Base-by-base conservation (phyloP, 371 early-diverging fungal genomes). In the Funneliformis caledonium region DNA sequence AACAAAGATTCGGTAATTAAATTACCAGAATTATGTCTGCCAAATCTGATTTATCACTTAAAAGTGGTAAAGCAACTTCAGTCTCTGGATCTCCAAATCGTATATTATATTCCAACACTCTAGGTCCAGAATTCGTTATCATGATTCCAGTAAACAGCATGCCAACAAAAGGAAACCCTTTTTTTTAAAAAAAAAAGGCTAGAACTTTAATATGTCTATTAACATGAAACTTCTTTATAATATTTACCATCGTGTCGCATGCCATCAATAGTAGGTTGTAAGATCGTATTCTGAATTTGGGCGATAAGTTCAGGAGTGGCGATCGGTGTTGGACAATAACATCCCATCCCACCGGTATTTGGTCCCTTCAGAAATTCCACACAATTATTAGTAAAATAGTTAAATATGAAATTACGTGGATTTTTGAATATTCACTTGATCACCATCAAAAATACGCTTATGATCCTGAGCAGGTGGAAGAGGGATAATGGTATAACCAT, bases 321-420 rank as follows among this genome's bases (percentile, higher is more conserved):
- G 72, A 97, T 91, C 7, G 98, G 97, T 2, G 98, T 97, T 43
- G 99, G 99, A 59, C 95, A 94, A 85, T 99, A 99, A 80, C 96
- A 95, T 8, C 99, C 99, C 99, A 99, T 99, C 76, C 99, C 99
- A 78, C 99, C 99, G 0, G 98, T 99, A 89, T 99, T 99, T 78
- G 96, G 97, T 0, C 99, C 99, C 84, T 90, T 81, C 16, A 42
- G n/a, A 60, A 48, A 31, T 26, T 31, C 42, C 4, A 19, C 14
- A 37, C 8, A 31, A 52, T 50, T 47, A 22, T 45, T 77, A 65
- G 33, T 12, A 64, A 31, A 19, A 60, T 19, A n/a, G 43, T 19
- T 26, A 60, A 19, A n/a, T 26, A 62, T n/a, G 33, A 7, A 31
- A 64, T n/a, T n/a, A 78, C 1, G 14, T 7, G 26, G 14, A 50